Evolutionary conservation across 2,329 filamentous ascomycete species (phyloP).

Genomic region (Sarocladium kiliense): DNA sequence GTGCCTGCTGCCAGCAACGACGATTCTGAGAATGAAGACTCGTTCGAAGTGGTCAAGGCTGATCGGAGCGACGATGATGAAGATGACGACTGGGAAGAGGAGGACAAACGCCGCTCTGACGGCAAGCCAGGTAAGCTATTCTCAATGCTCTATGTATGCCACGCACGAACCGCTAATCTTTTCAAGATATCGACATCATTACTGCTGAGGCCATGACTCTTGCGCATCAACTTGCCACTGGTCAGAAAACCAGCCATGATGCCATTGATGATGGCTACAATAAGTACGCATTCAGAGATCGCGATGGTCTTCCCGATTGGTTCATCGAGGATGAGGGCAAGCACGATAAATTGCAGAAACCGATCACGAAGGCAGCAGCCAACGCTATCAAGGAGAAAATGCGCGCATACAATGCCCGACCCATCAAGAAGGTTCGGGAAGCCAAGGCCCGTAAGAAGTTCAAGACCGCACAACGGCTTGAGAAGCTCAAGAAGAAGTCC

Average conservation of each 20-base stretch:
- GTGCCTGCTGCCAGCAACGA: neutral
- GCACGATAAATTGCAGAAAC: conserved; percentile 80
- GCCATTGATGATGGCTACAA: conserved; percentile 91
- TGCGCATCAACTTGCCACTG: conserved; percentile 84
- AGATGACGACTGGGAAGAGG: conserved; percentile 59
- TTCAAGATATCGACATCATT: conserved; percentile 87
- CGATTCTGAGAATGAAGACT: conserved; percentile 29
- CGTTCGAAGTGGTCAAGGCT: conserved; percentile 58
- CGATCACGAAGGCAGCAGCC: conserved; percentile 87
- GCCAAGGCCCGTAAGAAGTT: conserved; percentile 96
- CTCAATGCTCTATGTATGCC: conserved; percentile 9
- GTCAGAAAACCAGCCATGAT: conserved; percentile 73
- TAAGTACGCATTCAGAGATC: conserved; percentile 84
- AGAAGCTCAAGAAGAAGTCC: conserved; percentile 97
- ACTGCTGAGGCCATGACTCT: conserved; percentile 99
- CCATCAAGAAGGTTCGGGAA: conserved; percentile 98
- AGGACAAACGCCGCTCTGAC: conserved; percentile 57
- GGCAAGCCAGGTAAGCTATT: conserved; percentile 51
- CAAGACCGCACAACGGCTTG: conserved; percentile 81
- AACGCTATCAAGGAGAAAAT: conserved; percentile 91
- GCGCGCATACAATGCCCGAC: conserved; percentile 86
- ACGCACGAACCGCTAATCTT: conserved; percentile 15
- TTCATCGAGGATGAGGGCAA: conserved; percentile 87
- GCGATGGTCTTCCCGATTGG: conserved; percentile 92
- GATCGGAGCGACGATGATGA: conserved; percentile 22